phyloP scores from a whole-genome alignment of 1,284 basidiomycete species.

The Apiotrichum veenhuisii region DNA sequence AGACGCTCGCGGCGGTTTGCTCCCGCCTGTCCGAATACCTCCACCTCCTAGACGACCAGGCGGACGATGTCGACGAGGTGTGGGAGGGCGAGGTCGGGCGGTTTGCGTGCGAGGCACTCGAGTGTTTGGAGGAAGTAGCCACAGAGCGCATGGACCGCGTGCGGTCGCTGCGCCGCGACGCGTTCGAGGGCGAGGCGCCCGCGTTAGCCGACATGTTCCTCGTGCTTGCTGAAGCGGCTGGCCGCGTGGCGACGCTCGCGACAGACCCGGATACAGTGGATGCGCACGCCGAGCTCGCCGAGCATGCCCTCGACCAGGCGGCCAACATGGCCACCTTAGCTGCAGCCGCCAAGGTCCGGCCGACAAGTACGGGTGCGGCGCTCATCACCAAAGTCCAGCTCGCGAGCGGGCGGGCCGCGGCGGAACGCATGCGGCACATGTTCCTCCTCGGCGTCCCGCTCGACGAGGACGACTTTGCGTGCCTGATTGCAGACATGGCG shows the following conservation, averaged over 20 bases:
- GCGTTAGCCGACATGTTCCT: slow-evolving; percentile 43
- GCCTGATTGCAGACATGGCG: slow-evolving; percentile 39
- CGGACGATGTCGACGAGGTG: slow-evolving; percentile 27
- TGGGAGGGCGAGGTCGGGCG: slow-evolving; percentile 37
- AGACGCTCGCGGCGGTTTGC: slow-evolving; percentile 30
- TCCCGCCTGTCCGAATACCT: slow-evolving; percentile 28
- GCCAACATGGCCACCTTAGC: slow-evolving; percentile 46
- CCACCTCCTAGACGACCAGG: slow-evolving; percentile 16
- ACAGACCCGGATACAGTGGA: slow-evolving; percentile 30
- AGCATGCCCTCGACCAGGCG: slow-evolving; percentile 47
- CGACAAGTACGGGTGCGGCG: slow-evolving; percentile 29
- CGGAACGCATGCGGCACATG: slow-evolving; percentile 39
- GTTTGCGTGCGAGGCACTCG: slow-evolving; percentile 38
- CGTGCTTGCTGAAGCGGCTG: slow-evolving; percentile 32
- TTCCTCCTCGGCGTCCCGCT: slow-evolving; percentile 37
- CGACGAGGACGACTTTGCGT: slow-evolving; percentile 44
- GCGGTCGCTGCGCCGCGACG: slow-evolving; percentile 21
- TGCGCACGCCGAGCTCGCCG: slow-evolving; percentile 40
- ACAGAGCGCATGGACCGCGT: slow-evolving; percentile 42
- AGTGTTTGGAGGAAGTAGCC: slow-evolving; percentile 42
- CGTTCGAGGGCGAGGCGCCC: slow-evolving; percentile 33
- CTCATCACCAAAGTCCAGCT: slow-evolving; percentile 46
- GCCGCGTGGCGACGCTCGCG: slow-evolving; percentile 31
- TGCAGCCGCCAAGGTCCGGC: slow-evolving; percentile 26
- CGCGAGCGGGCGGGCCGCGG: slow-evolving; percentile 33